Base-by-base conservation (phyloP, 768 basidiomycete species). In the Mycena haematopus region DNA sequence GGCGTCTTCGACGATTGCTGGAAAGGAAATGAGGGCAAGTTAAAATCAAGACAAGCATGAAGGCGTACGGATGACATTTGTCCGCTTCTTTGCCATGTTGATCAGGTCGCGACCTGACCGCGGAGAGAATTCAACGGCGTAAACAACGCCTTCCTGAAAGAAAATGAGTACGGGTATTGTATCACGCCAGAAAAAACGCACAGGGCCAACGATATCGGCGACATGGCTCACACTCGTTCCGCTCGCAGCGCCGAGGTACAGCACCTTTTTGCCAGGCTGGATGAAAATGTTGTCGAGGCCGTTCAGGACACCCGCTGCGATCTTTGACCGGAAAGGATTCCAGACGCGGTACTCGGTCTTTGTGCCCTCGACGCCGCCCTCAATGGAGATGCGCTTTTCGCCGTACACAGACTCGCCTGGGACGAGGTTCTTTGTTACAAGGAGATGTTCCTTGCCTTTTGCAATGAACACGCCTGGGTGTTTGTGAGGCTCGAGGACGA, bases 191-290 rank as follows among this genome's bases (percentile, higher is more conserved):
- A 59, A 52, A 25, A 19, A 49, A 76, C 92, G 70, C 68, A 94
- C 93, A 21, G 97, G 96, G 19, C 97, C 97, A 73, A 99, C 95
- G 67, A 99, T 93, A 77, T 99, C 97, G 24, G 96, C 96, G 54
- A 99, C 97, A 85, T 99, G 97, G 69, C 93, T 95, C 65, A 99
- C 97, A 78, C 92, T 94, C 40, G 97, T 99, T 67, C 97, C 97
- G 68, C 93, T 95, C 1, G 97, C 97, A 57, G 97, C 97, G 75
- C 97, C 97, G 65, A 99, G 86, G 79, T 99, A 99, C 59, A 99
- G 79, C 49, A 99, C 96, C 82, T 97, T 99, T 70, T 90, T 88
- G 62, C 97, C 97, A 27, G 97, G 97, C 58, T 81, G 84, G 73
- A 99, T 95, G 78, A 84, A 95, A 70, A 99, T 94, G 60, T 93